A percentile compares a stretch with the other conserved stretches of the same genome.
Evolutionary conservation across 2,329 filamentous ascomycete genomes (phyloP).

Genomic region (Fusarium albidum): DNA sequence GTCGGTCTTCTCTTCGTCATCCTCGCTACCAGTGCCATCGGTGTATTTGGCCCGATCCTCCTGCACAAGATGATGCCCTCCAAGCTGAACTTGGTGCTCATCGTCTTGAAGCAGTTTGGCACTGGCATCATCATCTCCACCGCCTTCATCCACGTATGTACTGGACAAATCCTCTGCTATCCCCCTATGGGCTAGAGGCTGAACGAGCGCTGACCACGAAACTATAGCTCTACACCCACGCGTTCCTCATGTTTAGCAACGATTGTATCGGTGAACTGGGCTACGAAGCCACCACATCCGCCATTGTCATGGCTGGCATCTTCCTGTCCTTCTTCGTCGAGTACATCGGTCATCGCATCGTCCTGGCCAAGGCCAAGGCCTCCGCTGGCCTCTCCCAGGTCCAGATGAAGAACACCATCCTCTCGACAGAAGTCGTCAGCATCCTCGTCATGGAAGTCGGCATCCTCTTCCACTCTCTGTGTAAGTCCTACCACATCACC

Average conservation of each 20-base stretch:
- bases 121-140: constrained; percentile 78
- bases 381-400: constrained; percentile 36
- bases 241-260: constrained; percentile 75
- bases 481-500: constrained; percentile 51
- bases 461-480: constrained; percentile 77
- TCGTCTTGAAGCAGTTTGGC: constrained; percentile 76
- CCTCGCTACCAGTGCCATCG: constrained; percentile 71
- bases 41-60: constrained; percentile 74
- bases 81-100: constrained; percentile 60
- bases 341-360: constrained; percentile 68
- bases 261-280: constrained; percentile 70
- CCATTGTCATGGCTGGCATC: constrained; percentile 77
- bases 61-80: constrained; percentile 64
- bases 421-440: constrained; percentile 60
- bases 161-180: background rate
- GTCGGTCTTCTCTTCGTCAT: constrained; percentile 78
- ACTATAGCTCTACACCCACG: constrained; percentile 74
- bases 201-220: background rate
- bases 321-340: constrained; percentile 78
- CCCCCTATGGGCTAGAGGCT: background rate
- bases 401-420: constrained; percentile 36
- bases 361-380: constrained; percentile 49
- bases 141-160: constrained; percentile 71
- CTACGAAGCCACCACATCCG: constrained; percentile 75
- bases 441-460: constrained; percentile 77